A percentile compares a stretch with the other conserved stretches of the same genome.
These are phyloP conservation scores for Pilasporangium apinafurcum DNA, from an alignment of 352 stramenopile genomes.

Conservation along the genomic window DNA sequence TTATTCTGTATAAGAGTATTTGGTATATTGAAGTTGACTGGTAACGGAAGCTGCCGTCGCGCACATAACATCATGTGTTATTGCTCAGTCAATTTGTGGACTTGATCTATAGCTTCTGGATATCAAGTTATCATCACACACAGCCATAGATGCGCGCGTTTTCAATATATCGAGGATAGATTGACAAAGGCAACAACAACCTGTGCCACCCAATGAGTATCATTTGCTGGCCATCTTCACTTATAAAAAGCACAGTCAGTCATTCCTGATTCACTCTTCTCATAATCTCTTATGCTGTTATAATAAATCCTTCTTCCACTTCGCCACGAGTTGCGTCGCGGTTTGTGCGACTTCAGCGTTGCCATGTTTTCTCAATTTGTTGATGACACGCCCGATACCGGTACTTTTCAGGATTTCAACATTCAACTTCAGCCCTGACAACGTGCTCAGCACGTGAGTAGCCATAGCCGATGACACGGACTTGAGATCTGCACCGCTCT, in stretches of 20 bases:
- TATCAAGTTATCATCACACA: too few species aligned
- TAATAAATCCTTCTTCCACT: conserved; percentile 85
- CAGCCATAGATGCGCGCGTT: too few species aligned
- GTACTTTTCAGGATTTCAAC: conserved; percentile 84
- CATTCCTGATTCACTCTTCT: not conserved
- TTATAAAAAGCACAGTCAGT: not conserved
- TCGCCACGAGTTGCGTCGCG: conserved; percentile 64
- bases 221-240: not conserved
- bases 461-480: conserved; percentile 58
- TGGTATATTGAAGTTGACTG: too few species aligned
- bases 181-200: too few species aligned
- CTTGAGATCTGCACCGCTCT: conserved; percentile 64
- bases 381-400: conserved; percentile 75
- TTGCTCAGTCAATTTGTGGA: not conserved
- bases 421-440: conserved; percentile 60
- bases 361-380: conserved; percentile 81
- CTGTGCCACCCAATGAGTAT: too few species aligned
- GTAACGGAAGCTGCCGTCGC: too few species aligned
- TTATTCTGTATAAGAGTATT: too few species aligned
- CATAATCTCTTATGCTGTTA: conserved; percentile 8
- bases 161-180: too few species aligned
- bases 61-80: not conserved
- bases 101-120: too few species aligned
- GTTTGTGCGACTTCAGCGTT: conserved; percentile 51
- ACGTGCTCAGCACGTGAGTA: conserved; percentile 61